These are phyloP conservation scores for Dipodascus albidus DNA, from an alignment of 805 yeast genomes.

Conservation along the genomic window DNA sequence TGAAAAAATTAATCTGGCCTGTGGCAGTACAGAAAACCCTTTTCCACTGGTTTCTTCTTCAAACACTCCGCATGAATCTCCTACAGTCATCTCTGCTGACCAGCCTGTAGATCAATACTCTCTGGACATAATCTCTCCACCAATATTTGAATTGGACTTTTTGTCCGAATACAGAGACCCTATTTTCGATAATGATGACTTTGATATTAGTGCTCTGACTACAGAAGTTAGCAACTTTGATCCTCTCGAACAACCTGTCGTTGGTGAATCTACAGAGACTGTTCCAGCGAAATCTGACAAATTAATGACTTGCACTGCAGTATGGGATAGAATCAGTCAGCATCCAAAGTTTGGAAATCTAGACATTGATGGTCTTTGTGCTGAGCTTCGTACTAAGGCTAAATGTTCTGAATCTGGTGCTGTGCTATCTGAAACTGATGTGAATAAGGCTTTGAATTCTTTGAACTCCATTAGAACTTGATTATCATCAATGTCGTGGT, in stretches of 20 bases:
- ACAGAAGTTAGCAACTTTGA: slow-evolving; percentile 26
- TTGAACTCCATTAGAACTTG: slow-evolving; percentile 1
- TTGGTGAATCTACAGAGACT: slow-evolving; percentile 16
- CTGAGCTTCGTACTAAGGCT: slow-evolving; percentile 82
- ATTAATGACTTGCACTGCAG: slow-evolving; percentile 67
- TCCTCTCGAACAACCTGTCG: slow-evolving; percentile 19
- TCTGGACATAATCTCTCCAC: slow-evolving; percentile 16
- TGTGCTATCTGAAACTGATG: slow-evolving; percentile 72
- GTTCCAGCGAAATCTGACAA: slow-evolving; percentile 22
- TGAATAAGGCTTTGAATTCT: slow-evolving; percentile 38
- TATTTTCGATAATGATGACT: slow-evolving; percentile 21
- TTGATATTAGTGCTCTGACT: slow-evolving; percentile 23
- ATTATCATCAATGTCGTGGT: neutral
- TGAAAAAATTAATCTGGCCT: slow-evolving; percentile 60
- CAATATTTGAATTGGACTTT: slow-evolving; percentile 21
- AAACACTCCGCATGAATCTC: slow-evolving; percentile 6
- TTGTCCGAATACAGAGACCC: slow-evolving; percentile 18
- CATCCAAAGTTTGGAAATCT: slow-evolving; percentile 91
- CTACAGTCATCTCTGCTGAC: slow-evolving; percentile 13
- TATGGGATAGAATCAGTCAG: slow-evolving; percentile 91
- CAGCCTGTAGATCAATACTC: neutral
- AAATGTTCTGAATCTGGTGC: slow-evolving; percentile 92
- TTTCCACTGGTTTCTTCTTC: slow-evolving; percentile 35
- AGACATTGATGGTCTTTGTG: slow-evolving; percentile 89
- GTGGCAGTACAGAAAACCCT: slow-evolving; percentile 67